phyloP scores from a whole-genome alignment of 176 grass and related monocot genomes.

The Rhipidocladum racemiflorum region DNA sequence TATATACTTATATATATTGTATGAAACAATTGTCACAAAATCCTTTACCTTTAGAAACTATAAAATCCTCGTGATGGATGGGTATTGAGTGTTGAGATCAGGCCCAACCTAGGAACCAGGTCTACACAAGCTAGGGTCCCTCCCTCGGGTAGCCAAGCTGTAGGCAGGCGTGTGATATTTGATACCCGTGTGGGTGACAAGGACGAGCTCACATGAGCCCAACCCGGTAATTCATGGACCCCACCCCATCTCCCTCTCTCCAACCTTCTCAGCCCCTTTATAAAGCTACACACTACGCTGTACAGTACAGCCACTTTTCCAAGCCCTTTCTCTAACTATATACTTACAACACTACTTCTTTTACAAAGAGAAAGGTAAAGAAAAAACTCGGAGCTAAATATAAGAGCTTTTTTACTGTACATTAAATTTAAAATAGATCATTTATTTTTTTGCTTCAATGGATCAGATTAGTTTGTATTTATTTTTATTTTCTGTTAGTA shows the following conservation, averaged over 20 bases:
- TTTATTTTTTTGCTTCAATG: too few species aligned
- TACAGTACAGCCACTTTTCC: conserved; percentile 35
- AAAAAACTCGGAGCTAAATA: background rate
- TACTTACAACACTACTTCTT: background rate
- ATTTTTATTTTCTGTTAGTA: too few species aligned
- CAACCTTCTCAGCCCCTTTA: conserved; percentile 32
- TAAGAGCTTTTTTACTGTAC: background rate
- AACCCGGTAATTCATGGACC: conserved; percentile 27
- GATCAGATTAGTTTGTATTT: too few species aligned
- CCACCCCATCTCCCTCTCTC: background rate
- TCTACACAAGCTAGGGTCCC: conserved; percentile 17
- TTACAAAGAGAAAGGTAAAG: background rate
- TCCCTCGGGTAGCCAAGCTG: conserved; percentile 6
- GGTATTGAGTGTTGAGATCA: too few species aligned
- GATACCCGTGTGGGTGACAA: conserved; percentile 50
- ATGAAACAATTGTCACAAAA: conserved; percentile 9
- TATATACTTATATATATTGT: too few species aligned
- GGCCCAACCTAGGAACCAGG: conserved; percentile 39
- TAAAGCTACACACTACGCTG: conserved; percentile 43
- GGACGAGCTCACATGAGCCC: conserved; percentile 76
- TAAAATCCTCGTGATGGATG: conserved; percentile 34
- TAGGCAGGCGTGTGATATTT: conserved; percentile 48
- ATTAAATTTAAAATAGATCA: too few species aligned
- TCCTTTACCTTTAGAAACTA: background rate
- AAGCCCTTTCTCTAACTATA: background rate